Conservation (phyloP, 805 yeast species). For the Candida gorgasii region DNA sequence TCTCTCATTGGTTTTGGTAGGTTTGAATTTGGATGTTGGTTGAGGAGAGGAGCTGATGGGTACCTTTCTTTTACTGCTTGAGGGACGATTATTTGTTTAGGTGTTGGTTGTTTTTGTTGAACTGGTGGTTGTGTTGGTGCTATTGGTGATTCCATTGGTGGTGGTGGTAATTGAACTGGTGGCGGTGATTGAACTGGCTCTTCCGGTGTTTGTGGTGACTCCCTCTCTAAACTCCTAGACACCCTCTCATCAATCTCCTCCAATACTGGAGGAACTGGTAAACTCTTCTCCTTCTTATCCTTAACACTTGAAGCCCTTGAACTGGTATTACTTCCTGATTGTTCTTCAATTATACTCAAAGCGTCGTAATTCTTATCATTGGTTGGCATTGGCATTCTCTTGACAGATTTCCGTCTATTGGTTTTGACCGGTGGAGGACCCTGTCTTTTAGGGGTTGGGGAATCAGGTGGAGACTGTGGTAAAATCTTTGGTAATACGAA, state of each 20-base stretch:
- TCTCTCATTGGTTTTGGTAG: slow-evolving; percentile 8
- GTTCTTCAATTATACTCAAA: slow-evolving; percentile 45
- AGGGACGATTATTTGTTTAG: too few relatives aligned
- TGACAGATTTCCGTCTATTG: slow-evolving; percentile 29
- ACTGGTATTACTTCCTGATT: slow-evolving; percentile 23
- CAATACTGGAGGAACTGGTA: slow-evolving; percentile 14
- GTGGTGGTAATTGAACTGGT: neutral
- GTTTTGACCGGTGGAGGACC: slow-evolving; percentile 30
- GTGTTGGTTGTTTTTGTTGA: neutral
- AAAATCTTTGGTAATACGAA: neutral
- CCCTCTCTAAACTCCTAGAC: neutral
- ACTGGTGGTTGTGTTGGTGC: slow-evolving; percentile 3
- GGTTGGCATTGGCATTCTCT: slow-evolving; percentile 18
- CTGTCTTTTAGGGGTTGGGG: slow-evolving; percentile 11
- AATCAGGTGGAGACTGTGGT: slow-evolving; percentile 10
- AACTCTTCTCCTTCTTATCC: slow-evolving; percentile 8
- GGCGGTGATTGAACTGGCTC: neutral
- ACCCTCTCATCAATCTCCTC: slow-evolving; percentile 3
- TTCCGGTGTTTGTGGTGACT: too few relatives aligned
- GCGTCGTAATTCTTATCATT: slow-evolving; percentile 28
- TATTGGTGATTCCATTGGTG: neutral
- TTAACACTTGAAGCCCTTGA: slow-evolving; percentile 34
- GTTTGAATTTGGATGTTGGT: neutral
- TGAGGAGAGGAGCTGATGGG: slow-evolving; percentile 5
- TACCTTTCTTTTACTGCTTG: neutral